Evolutionary conservation across 805 yeast genomes (phyloP).

Genomic region (Kuraishia floccosa): DNA sequence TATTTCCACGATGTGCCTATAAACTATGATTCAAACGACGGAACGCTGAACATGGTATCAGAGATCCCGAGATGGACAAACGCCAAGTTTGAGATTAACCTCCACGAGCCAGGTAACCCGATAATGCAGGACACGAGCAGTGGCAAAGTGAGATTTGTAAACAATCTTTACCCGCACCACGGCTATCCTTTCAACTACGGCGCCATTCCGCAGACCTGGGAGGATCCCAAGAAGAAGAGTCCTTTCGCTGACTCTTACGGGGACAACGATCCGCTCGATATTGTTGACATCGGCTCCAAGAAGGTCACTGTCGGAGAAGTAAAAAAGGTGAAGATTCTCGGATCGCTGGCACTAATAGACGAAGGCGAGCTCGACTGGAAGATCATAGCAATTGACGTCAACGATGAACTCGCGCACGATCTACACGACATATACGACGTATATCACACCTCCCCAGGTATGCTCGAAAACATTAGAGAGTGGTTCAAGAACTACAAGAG

Average conservation of each 20-base stretch:
- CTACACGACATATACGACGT: slow-evolving; percentile 61
- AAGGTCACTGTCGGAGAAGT: slow-evolving; percentile 36
- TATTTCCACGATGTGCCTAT: slow-evolving; percentile 69
- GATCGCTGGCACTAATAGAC: slow-evolving; percentile 70
- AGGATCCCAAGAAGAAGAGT: slow-evolving; percentile 60
- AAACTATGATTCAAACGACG: slow-evolving; percentile 24
- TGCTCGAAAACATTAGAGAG: slow-evolving; percentile 51
- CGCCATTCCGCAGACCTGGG: slow-evolving; percentile 94
- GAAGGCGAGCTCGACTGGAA: slow-evolving; percentile 99
- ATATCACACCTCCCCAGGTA: slow-evolving; percentile 55
- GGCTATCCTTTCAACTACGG: slow-evolving; percentile 87
- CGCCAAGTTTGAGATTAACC: slow-evolving; percentile 72
- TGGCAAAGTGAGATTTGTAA: slow-evolving; percentile 63
- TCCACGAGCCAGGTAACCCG: slow-evolving; percentile 51
- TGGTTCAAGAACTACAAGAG: slow-evolving; percentile 83
- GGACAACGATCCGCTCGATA: slow-evolving; percentile 93
- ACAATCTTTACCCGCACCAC: slow-evolving; percentile 71
- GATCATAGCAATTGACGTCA: slow-evolving; percentile 55
- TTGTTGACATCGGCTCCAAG: slow-evolving; percentile 73
- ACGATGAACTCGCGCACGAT: slow-evolving; percentile 53
- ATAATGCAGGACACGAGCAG: slow-evolving; percentile 60
- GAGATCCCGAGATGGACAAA: slow-evolving; percentile 79
- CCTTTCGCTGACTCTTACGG: slow-evolving; percentile 41
- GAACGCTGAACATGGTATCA: slow-evolving; percentile 52
- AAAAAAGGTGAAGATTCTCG: slow-evolving; percentile 57